Conservation (phyloP, 2,329 filamentous ascomycete genomes). For the Boeremia exigua region DNA sequence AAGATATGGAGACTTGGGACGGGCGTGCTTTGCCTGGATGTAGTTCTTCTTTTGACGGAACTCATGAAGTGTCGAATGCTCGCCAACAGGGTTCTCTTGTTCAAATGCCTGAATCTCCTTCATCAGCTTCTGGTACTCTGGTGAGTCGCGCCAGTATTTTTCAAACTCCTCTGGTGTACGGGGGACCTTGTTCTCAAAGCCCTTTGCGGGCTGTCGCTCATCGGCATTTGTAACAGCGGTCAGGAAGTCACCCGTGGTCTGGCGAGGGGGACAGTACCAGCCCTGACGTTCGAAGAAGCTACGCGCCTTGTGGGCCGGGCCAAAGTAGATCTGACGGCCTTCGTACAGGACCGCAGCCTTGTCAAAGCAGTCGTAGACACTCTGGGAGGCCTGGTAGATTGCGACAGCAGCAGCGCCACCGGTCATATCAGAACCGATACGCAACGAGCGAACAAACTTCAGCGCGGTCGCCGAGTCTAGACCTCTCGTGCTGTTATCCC, state of each 20-base stretch:
- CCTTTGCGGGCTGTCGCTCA: slow-evolving; percentile 51
- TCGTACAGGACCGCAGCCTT: slow-evolving; percentile 78
- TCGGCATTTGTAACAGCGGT: slow-evolving; percentile 69
- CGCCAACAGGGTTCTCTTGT: slow-evolving; percentile 52
- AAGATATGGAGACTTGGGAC: slow-evolving; percentile 64
- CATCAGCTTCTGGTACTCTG: slow-evolving; percentile 51
- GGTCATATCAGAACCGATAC: slow-evolving; percentile 57
- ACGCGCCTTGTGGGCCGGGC: slow-evolving; percentile 65
- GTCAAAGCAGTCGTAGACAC: slow-evolving; percentile 70
- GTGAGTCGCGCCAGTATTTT: slow-evolving; percentile 59
- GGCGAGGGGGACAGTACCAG: slow-evolving; percentile 69
- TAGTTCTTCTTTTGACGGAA: slow-evolving; percentile 56
- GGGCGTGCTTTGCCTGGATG: slow-evolving; percentile 60
- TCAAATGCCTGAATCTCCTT: slow-evolving; percentile 61
- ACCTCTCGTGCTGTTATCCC: slow-evolving; percentile 55
- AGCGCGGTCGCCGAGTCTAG: slow-evolving; percentile 59
- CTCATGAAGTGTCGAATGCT: slow-evolving; percentile 38
- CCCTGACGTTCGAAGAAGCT: slow-evolving; percentile 72
- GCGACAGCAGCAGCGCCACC: slow-evolving; percentile 62
- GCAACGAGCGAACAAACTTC: slow-evolving; percentile 60
- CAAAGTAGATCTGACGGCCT: slow-evolving; percentile 79
- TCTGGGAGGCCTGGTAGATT: slow-evolving; percentile 61
- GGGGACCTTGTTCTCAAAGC: slow-evolving; percentile 54
- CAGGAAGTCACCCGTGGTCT: slow-evolving; percentile 77
- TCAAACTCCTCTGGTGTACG: slow-evolving; percentile 58